These are phyloP conservation scores for Coniochaeta prunicola DNA, from an alignment of 2,329 filamentous ascomycete genomes.

Conservation along the genomic window DNA sequence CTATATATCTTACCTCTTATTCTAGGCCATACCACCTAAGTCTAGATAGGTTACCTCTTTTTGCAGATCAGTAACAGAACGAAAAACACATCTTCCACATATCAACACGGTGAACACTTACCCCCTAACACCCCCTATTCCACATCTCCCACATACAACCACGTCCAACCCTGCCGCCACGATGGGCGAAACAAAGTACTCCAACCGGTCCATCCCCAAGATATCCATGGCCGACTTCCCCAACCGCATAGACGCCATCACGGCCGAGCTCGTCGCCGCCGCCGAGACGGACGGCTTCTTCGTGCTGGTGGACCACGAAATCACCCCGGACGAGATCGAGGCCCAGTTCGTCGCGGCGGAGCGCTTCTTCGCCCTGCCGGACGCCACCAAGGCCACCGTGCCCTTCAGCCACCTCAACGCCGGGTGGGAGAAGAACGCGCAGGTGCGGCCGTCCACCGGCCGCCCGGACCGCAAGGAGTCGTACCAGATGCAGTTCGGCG, in stretches of 20 bases:
- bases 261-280: slow-evolving; percentile 33
- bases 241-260: slow-evolving; percentile 1
- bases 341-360: slow-evolving; percentile 41
- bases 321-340: slow-evolving; percentile 40
- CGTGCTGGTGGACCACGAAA: slow-evolving; percentile 47
- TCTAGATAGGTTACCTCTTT: no score
- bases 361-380: slow-evolving; percentile 45
- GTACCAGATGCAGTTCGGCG: slow-evolving; percentile 56
- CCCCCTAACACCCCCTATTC: neutral
- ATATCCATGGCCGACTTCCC: slow-evolving; percentile 3
- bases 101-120: neutral
- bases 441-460: slow-evolving; percentile 53
- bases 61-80: neutral
- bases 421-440: slow-evolving; percentile 53
- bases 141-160: slow-evolving; percentile 3
- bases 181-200: slow-evolving; percentile 1
- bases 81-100: neutral
- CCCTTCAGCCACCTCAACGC: slow-evolving; percentile 49
- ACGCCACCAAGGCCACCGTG: slow-evolving; percentile 43
- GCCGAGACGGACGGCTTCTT: slow-evolving; percentile 57
- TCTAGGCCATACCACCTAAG: no score
- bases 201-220: slow-evolving; percentile 3
- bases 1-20: no score
- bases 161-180: neutral
- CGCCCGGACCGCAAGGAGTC: slow-evolving; percentile 52